Base-by-base conservation (phyloP, 805 yeast genomes). In the Clavispora phyllophila region DNA sequence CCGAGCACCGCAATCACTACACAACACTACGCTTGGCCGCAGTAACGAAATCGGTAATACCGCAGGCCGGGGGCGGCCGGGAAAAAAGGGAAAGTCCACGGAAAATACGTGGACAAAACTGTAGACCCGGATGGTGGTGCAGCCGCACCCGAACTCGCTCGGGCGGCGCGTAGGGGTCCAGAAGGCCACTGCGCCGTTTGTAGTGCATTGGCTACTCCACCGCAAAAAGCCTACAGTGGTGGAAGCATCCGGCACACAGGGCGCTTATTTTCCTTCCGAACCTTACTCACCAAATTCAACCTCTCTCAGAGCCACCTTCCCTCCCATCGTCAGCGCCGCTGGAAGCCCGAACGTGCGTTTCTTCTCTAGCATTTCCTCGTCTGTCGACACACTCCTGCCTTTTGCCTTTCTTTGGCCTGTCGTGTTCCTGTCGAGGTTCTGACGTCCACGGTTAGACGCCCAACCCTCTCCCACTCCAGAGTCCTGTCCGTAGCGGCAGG, bases 231-330 rank as follows among this genome's bases (percentile, higher is more conserved):
- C 17, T 27, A 12, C 28, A 25, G 14, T 13, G 31, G 31, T 3
- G 33, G 20, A 29, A 29, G 9, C 33, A 15, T 29, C 33, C 33
- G 33, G 33, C 33, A 29, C 33, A 29, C n/a, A 29, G 33, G n/a
- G n/a, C 17, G n/a, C 15, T 9, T 29, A 29, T 29, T 29, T 27
- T 29, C 33, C 33, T 29, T 29, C 33, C 33, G 7, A 29, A 29
- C 19, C 33, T 17, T 9, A 29, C 33, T 15, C 31, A 27, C 31
- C 20, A 29, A 15, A 3, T 17, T n/a, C 19, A 29, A 2, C 33
- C 10, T 29, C 20, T 20, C 31, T 4, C 20, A 9, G 20, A 19
- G 23, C 8, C 23, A 15, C 7, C 33, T 15, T 17, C 33, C 20
- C 20, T 17, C 33, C 19, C 19, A 4, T 13, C 13, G 20, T 9